These are phyloP conservation scores for Fusarium udum DNA, from an alignment of 2,329 filamentous ascomycete species.

Conservation along the genomic window DNA sequence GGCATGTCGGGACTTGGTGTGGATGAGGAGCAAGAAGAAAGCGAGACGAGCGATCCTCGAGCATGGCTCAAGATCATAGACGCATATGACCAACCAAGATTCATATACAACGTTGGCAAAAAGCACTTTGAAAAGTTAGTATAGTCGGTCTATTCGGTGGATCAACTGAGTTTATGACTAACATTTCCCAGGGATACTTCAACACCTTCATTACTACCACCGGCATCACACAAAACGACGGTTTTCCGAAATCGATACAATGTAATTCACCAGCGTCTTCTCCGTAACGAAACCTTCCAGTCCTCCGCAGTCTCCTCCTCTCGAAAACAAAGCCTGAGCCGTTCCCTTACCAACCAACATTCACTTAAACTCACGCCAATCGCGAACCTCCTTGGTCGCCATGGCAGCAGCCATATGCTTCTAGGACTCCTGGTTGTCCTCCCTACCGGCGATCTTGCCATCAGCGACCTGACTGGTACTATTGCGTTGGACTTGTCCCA, in stretches of 20 bases:
- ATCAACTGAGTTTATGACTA: slow-evolving; percentile 26
- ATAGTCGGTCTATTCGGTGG: slow-evolving; percentile 6
- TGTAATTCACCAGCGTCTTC: slow-evolving; percentile 87
- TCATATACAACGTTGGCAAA: slow-evolving; percentile 79
- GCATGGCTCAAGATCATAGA: slow-evolving; percentile 85
- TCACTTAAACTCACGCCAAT: slow-evolving; percentile 91
- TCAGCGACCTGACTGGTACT: slow-evolving; percentile 88
- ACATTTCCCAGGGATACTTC: slow-evolving; percentile 60
- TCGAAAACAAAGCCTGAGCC: slow-evolving; percentile 62
- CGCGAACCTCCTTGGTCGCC: slow-evolving; percentile 77
- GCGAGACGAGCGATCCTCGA: slow-evolving; percentile 72
- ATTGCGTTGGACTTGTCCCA: slow-evolving; percentile 85
- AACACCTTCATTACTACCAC: slow-evolving; percentile 77
- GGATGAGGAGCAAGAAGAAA: slow-evolving; percentile 65
- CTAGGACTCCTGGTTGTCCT: slow-evolving; percentile 83
- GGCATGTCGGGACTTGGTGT: slow-evolving; percentile 64
- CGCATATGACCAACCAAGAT: slow-evolving; percentile 85
- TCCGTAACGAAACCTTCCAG: slow-evolving; percentile 94
- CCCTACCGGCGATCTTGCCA: slow-evolving; percentile 81
- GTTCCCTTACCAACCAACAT: slow-evolving; percentile 71
- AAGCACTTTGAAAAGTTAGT: slow-evolving; percentile 86
- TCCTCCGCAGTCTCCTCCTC: slow-evolving; percentile 76
- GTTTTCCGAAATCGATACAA: slow-evolving; percentile 92
- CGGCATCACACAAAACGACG: slow-evolving; percentile 81
- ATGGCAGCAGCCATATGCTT: slow-evolving; percentile 84